phyloP scores from a whole-genome alignment of 2,329 filamentous ascomycete genomes.

The Alternaria novae-zelandiae region DNA sequence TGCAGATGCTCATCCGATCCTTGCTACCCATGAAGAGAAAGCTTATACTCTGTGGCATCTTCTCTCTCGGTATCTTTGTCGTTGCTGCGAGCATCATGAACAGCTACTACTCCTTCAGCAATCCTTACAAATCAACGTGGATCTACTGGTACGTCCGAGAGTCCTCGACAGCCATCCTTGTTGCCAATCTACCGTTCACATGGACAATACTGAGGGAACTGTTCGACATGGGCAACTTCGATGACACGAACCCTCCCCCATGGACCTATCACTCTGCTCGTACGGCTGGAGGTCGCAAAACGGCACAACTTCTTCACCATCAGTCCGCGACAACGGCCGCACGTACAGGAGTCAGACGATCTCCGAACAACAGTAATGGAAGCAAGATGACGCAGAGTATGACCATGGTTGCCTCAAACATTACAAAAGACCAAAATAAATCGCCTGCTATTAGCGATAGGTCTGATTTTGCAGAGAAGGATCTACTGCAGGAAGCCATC shows the following conservation, averaged over 20 bases:
- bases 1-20: slow-evolving; percentile 55
- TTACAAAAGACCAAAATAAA: slow-evolving; percentile 8
- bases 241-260: slow-evolving; percentile 35
- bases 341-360: slow-evolving; percentile 12
- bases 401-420: slow-evolving; percentile 18
- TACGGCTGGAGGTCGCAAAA: slow-evolving; percentile 31
- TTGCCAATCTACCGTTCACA: slow-evolving; percentile 59
- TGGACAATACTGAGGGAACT: slow-evolving; percentile 60
- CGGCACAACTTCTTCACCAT: slow-evolving; percentile 20
- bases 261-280: slow-evolving; percentile 40
- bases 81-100: slow-evolving; percentile 58
- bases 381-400: slow-evolving; percentile 18
- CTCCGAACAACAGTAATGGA: slow-evolving; percentile 7
- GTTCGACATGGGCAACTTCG: slow-evolving; percentile 50
- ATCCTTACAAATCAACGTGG: slow-evolving; percentile 35
- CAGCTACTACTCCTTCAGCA: slow-evolving; percentile 51
- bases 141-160: slow-evolving; percentile 44
- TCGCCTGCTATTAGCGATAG: slow-evolving; percentile 12
- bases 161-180: slow-evolving; percentile 45
- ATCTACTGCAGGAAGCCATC: slow-evolving; percentile 13
- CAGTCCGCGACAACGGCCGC: slow-evolving; percentile 9
- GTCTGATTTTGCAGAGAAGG: slow-evolving; percentile 16
- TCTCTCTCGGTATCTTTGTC: slow-evolving; percentile 61
- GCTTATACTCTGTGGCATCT: slow-evolving; percentile 61
- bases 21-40: slow-evolving; percentile 57